These are phyloP conservation scores for Avena sativa DNA, from an alignment of 176 grass and related monocot genomes.

Conservation along the genomic window DNA sequence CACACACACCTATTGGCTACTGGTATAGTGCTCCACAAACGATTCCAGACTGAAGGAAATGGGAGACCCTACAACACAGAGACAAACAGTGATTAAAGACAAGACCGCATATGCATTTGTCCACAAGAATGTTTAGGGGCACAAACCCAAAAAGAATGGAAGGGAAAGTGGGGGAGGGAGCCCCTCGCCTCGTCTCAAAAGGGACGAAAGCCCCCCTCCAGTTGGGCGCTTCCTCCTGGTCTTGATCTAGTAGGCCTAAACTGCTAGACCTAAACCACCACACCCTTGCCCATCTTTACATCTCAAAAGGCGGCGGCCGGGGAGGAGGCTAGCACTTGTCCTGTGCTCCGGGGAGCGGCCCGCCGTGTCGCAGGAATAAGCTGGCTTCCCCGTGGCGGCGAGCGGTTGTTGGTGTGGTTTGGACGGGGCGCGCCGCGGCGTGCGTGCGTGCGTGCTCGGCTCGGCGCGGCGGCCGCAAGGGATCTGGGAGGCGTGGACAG, in stretches of 20 bases:
- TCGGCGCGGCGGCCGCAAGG: background rate
- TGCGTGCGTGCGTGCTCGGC: background rate
- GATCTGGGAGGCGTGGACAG: slow-evolving; percentile 14
- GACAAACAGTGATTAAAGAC: slow-evolving; percentile 62
- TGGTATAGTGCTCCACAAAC: background rate
- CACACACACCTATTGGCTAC: background rate
- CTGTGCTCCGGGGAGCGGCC: slow-evolving; percentile 52
- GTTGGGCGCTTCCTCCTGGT: slow-evolving; percentile 58
- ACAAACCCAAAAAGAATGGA: slow-evolving; percentile 55
- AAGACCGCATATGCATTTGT: slow-evolving; percentile 58
- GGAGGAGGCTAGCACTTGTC: slow-evolving; percentile 60
- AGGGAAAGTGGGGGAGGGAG: slow-evolving; percentile 42
- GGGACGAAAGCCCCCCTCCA: slow-evolving; percentile 70
- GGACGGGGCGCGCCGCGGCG: background rate
- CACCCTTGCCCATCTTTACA: background rate
- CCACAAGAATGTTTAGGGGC: slow-evolving; percentile 68
- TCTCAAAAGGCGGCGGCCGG: slow-evolving; percentile 65
- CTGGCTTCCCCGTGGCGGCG: slow-evolving; percentile 21
- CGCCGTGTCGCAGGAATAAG: slow-evolving; percentile 75
- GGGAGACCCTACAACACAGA: slow-evolving; percentile 37
- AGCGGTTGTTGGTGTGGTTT: slow-evolving; percentile 26
- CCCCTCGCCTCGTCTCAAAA: slow-evolving; percentile 64
- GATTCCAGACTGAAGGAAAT: slow-evolving; percentile 28
- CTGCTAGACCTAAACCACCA: slow-evolving; percentile 7
- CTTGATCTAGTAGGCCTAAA: background rate